A percentile compares a stretch with the other conserved stretches of the same genome.
Evolutionary conservation across 192 early-diverging fungal genomes (phyloP).

Genomic region (Thamnidium elegans): DNA sequence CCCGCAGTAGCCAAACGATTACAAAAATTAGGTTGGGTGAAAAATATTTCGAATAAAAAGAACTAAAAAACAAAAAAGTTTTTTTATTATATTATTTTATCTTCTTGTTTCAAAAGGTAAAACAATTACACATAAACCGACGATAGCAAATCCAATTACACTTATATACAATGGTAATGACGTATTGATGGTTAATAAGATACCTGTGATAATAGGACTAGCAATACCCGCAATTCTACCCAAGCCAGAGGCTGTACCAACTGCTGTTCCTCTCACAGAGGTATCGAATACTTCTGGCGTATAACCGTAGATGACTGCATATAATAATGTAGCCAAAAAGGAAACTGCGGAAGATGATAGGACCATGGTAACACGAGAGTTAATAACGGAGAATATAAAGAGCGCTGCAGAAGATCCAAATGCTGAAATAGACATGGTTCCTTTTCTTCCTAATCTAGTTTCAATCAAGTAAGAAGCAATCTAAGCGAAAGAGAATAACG

Average conservation of each 20-base stretch:
- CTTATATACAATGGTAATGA: slow-evolving; percentile 67
- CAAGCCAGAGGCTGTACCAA: slow-evolving; percentile 73
- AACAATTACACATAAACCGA: slow-evolving; percentile 60
- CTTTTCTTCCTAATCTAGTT: slow-evolving; percentile 67
- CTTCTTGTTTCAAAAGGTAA: slow-evolving; percentile 68
- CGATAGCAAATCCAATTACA: slow-evolving; percentile 50
- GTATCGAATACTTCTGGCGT: slow-evolving; percentile 87
- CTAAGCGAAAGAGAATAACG: slow-evolving; percentile 17
- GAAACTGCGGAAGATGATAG: slow-evolving; percentile 61
- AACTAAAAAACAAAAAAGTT: neutral
- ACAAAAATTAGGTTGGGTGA: slow-evolving; percentile 42
- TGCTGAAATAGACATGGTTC: slow-evolving; percentile 78
- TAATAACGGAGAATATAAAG: slow-evolving; percentile 63
- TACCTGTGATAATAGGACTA: slow-evolving; percentile 71
- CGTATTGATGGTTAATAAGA: slow-evolving; percentile 54
- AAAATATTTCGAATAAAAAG: slow-evolving; percentile 1
- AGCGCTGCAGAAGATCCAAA: slow-evolving; percentile 66
- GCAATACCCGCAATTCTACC: slow-evolving; percentile 73
- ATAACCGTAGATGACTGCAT: slow-evolving; percentile 84
- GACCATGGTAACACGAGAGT: slow-evolving; percentile 53
- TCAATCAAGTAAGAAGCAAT: slow-evolving; percentile 64
- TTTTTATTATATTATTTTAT: slow-evolving; percentile 9
- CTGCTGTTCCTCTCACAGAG: slow-evolving; percentile 72
- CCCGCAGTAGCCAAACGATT: slow-evolving; percentile 49
- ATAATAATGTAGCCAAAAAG: slow-evolving; percentile 68